Base-by-base conservation (phyloP, 495 filamentous ascomycete species). In the Xylaria scruposa region DNA sequence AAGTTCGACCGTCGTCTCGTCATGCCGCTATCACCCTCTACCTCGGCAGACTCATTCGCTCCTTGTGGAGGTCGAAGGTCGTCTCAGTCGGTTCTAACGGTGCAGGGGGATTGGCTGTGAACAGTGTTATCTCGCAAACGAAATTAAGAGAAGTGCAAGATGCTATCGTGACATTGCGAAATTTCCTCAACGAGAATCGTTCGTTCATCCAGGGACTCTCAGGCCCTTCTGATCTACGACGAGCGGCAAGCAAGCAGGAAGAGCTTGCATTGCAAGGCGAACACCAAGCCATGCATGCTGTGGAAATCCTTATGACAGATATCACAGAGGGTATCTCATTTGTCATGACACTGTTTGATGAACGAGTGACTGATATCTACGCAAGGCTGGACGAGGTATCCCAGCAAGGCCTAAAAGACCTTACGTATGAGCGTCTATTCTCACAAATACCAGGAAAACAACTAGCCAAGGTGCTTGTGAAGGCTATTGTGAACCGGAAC, bases 281-380 rank as follows among this genome's bases (percentile, higher is more conserved):
- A 81, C 94, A 98, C 78, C 93, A 95, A 73, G 95, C 95, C 4
- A 84, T 99, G 68, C 91, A 95, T 76, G 93, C 94, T 1, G 86
- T 98, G 36, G 88, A 94, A 56, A 88, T 91, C 56, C 82, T 98
- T 15, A 92, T 97, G 75, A 88, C 88, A 29, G 92, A 91, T 78
- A 92, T 97, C 46, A 93, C 97, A 36, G 97, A 99, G 78, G 96
- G 97, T 12, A 97, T 99, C 66, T 94, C 94, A 0, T 99, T 99
- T 71, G 93, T 97, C 10, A 85, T 93, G 42, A 95, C 97, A 72
- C 85, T 99, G 0, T 97, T 98, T 68, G 94, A 98, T 67, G 94
- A 98, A 83, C 88, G 91, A 3, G 90, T 97, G 12, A 90, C 94
- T 59, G 94, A 98, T 73, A 97, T 98, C 72, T 91, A 94, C 56